These are phyloP conservation scores for Pyrenochaeta sp. DNA, from an alignment of 2,329 filamentous ascomycete genomes.

Conservation along the genomic window DNA sequence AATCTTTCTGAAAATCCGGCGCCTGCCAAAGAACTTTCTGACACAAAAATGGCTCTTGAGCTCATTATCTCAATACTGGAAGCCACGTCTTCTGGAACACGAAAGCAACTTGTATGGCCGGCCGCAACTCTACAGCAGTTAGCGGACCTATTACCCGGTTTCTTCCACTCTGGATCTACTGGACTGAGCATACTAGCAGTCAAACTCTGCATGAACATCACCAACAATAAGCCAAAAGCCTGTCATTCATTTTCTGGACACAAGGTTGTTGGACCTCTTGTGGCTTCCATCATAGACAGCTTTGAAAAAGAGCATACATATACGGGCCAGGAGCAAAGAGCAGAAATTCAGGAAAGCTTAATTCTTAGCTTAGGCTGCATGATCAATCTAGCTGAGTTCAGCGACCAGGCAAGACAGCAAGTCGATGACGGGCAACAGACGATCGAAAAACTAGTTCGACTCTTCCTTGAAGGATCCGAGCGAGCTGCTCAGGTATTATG, in stretches of 20 bases:
- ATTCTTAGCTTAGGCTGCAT: conserved; percentile 81
- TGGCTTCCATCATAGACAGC: conserved; percentile 34
- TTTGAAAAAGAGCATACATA: conserved; percentile 30
- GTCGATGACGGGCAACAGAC: conserved; percentile 50
- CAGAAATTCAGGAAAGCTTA: conserved; percentile 69
- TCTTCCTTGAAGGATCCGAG: conserved; percentile 73
- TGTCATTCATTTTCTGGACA: conserved; percentile 70
- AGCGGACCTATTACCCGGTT: conserved; percentile 52
- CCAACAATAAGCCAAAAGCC: conserved; percentile 77
- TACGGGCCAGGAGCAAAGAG: conserved; percentile 59
- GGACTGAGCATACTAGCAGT: conserved; percentile 58
- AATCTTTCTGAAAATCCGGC: conserved; percentile 17
- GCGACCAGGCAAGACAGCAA: conserved; percentile 60
- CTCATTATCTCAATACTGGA: conserved; percentile 62
- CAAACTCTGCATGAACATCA: conserved; percentile 81
- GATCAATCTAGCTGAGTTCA: conserved; percentile 88
- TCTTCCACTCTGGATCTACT: conserved; percentile 27
- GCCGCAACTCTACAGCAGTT: conserved; percentile 61
- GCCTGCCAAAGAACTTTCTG: too few species aligned
- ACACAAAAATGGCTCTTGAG: conserved; percentile 47
- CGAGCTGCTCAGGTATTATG: conserved; percentile 71
- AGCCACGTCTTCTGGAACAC: conserved; percentile 54
- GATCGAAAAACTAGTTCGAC: conserved; percentile 66
- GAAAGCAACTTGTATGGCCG: conserved; percentile 44
- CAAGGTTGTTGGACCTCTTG: conserved; percentile 57